phyloP scores from a whole-genome alignment of 108 stramenopile species.

The Nitzschia sp. region DNA sequence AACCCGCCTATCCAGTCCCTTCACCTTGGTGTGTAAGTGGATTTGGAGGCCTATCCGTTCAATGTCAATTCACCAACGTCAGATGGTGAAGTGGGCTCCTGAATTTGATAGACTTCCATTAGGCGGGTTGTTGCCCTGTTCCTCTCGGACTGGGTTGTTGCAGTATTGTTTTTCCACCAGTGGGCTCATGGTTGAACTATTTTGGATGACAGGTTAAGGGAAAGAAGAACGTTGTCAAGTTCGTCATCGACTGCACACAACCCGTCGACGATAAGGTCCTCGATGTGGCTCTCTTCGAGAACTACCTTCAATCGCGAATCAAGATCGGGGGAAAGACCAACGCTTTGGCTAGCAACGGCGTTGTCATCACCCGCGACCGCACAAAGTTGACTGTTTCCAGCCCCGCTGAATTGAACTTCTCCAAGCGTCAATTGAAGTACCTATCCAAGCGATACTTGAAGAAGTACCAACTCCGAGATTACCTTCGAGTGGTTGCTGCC shows the following conservation, averaged over 20 bases:
- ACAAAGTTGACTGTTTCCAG: constrained; percentile 89
- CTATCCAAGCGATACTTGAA: constrained; percentile 98
- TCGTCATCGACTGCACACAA: constrained; percentile 95
- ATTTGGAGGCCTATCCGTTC: constrained; percentile 36
- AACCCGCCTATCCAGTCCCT: constrained; percentile 45
- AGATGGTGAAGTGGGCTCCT: constrained; percentile 13
- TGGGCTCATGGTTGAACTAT: neutral
- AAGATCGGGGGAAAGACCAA: constrained; percentile 89
- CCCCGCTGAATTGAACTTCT: constrained; percentile 87
- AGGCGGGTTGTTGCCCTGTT: constrained; percentile 9
- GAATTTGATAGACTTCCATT: constrained; percentile 1
- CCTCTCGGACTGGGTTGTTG: neutral
- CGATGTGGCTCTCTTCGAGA: constrained; percentile 96
- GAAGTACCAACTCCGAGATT: constrained; percentile 98
- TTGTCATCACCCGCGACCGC: constrained; percentile 86
- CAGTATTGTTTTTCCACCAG: neutral
- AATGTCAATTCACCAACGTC: constrained; percentile 3
- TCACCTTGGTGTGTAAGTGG: neutral
- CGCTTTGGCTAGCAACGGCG: constrained; percentile 65
- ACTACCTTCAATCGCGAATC: constrained; percentile 96
- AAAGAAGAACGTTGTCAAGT: constrained; percentile 94
- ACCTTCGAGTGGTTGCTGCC: constrained; percentile 95
- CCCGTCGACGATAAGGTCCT: constrained; percentile 98
- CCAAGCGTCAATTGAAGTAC: constrained; percentile 99
- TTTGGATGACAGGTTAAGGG: constrained; percentile 63